Evolutionary conservation across 2,329 filamentous ascomycete genomes (phyloP).

Genomic region (Ilyonectria sp.): DNA sequence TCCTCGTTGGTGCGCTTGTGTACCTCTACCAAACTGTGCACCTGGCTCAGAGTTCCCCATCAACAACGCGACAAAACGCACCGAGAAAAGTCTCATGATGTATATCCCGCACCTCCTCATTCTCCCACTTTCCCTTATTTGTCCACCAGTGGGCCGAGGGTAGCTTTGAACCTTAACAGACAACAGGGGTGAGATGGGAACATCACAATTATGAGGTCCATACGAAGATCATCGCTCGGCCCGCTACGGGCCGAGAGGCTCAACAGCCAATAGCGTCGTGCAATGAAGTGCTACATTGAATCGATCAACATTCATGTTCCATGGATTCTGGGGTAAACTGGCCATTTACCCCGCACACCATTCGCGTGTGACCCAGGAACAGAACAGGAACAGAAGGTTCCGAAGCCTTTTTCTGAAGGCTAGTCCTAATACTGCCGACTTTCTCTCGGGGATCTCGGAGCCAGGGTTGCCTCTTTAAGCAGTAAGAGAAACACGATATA

Average conservation of each 20-base stretch:
- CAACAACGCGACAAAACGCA: too few species aligned
- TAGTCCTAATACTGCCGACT: background rate
- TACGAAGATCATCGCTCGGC: constrained; percentile 6
- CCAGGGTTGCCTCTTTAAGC: background rate
- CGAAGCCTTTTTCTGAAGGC: background rate
- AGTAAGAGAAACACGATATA: background rate
- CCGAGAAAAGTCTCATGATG: background rate
- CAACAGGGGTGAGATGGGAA: background rate
- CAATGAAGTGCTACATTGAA: constrained; percentile 1
- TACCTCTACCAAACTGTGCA: too few species aligned
- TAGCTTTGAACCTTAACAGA: background rate
- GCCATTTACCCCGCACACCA: constrained; percentile 16
- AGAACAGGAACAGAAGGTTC: background rate
- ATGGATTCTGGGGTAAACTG: constrained; percentile 11
- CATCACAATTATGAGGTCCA: background rate
- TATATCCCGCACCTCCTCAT: background rate
- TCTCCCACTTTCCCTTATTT: background rate
- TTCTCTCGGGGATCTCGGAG: constrained; percentile 13
- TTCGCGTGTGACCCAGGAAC: constrained; percentile 8
- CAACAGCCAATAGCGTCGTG: background rate
- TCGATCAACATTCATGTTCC: constrained; percentile 8
- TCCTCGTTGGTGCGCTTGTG: too few species aligned
- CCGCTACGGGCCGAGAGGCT: constrained; percentile 17
- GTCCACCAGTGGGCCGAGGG: background rate
- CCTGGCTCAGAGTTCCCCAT: too few species aligned